phyloP scores from a whole-genome alignment of 768 basidiomycete genomes.

The Mycena leptocephala region DNA sequence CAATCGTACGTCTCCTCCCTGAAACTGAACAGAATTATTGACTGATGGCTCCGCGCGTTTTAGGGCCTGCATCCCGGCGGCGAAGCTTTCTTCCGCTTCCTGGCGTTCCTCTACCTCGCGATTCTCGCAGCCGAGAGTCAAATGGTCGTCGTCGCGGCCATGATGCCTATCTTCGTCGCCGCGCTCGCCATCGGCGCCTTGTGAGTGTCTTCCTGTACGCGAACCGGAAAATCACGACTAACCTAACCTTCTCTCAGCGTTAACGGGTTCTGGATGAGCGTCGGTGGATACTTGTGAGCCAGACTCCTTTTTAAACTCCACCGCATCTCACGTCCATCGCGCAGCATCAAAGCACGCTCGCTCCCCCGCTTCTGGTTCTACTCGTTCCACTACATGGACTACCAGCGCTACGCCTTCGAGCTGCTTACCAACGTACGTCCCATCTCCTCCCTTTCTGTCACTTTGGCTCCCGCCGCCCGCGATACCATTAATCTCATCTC shows the following conservation, averaged over 20 bases:
- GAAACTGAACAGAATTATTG: background rate
- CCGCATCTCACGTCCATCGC: background rate
- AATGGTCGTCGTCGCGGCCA: slow-evolving; percentile 64
- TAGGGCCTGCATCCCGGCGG: slow-evolving; percentile 68
- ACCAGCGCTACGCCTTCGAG: slow-evolving; percentile 63
- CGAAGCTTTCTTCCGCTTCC: slow-evolving; percentile 68
- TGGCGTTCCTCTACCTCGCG: slow-evolving; percentile 68
- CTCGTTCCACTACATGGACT: slow-evolving; percentile 71
- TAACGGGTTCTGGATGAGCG: slow-evolving; percentile 75
- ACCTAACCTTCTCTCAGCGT: slow-evolving; percentile 42
- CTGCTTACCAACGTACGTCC: slow-evolving; percentile 53
- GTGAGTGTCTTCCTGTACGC: slow-evolving; percentile 21
- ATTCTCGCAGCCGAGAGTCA: slow-evolving; percentile 70
- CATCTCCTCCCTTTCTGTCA: background rate
- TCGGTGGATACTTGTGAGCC: slow-evolving; percentile 62
- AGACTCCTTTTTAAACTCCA: background rate
- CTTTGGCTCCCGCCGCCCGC: background rate
- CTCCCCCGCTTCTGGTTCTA: slow-evolving; percentile 75
- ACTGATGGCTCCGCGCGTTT: background rate
- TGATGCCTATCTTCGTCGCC: slow-evolving; percentile 74
- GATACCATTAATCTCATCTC: background rate
- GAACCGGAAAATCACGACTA: too few species aligned
- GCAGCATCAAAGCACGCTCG: slow-evolving; percentile 66
- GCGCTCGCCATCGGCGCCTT: slow-evolving; percentile 71
- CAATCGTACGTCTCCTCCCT: slow-evolving; percentile 54